Conservation (phyloP, 257 asterid species). For the Osmanthus fragrans region DNA sequence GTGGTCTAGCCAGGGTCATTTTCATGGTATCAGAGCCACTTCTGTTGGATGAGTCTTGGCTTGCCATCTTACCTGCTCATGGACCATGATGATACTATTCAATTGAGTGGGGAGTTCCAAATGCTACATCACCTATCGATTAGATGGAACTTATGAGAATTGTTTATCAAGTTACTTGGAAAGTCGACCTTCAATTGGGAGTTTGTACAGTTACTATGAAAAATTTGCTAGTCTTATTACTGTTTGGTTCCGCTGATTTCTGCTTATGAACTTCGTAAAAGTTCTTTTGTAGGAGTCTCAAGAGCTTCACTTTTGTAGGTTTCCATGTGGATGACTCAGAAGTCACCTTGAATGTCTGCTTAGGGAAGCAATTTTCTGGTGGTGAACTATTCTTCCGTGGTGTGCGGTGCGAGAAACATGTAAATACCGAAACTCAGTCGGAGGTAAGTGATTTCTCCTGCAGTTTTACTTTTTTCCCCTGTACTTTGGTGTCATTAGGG, state of each 20-base stretch:
- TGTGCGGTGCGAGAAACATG: slow-evolving; percentile 93
- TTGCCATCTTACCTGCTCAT: background rate
- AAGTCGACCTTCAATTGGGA: background rate
- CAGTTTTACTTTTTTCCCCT: background rate
- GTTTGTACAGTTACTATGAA: background rate
- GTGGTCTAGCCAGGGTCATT: background rate
- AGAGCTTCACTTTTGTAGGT: slow-evolving; percentile 51
- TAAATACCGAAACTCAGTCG: slow-evolving; percentile 76
- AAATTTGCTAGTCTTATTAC: background rate
- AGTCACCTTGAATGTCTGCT: slow-evolving; percentile 93
- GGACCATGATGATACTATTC: background rate
- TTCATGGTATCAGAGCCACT: background rate
- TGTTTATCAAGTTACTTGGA: background rate
- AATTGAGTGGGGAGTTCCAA: background rate
- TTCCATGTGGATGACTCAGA: slow-evolving; percentile 99
- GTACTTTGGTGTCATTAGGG: background rate
- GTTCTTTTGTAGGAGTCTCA: slow-evolving; percentile 23
- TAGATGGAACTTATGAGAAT: background rate
- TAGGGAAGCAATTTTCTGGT: slow-evolving; percentile 90
- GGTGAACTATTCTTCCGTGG: slow-evolving; percentile 97
- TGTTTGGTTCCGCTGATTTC: slow-evolving; percentile 6
- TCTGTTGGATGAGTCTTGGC: background rate
- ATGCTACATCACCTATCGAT: background rate
- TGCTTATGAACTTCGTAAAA: slow-evolving; percentile 4
- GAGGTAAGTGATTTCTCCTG: slow-evolving; percentile 55